Base-by-base conservation (phyloP, 2,329 filamentous ascomycete genomes). In the Zasmidium cellare region DNA sequence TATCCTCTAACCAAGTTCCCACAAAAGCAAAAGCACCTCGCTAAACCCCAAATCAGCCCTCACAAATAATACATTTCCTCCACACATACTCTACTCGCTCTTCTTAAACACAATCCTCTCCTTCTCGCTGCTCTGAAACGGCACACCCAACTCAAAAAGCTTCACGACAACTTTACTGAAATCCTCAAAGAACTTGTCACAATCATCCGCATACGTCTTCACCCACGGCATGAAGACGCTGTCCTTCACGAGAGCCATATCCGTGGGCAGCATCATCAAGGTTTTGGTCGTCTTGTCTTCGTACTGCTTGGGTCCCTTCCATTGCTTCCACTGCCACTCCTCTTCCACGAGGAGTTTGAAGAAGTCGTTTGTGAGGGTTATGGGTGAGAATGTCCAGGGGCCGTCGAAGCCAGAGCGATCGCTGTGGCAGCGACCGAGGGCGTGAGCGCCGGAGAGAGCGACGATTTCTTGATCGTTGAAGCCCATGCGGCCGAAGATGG, bases 381-480 rank as follows among this genome's bases (percentile, higher is more conserved):
- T 96, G 25, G 92, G 92, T 56, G 89, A 92, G 82, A 94, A 94
- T 66, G 90, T 91, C 92, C 92, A 96, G 55, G 92, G 91, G 1
- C 94, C 94, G 1, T 89, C 84, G 76, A 86, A 97, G 63, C 93
- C 93, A 63, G 87, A 91, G 73, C 93, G 91, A 77, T 94, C 89
- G 9, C 87, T 82, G 82, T 97, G 94, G 81, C 90, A 96, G 66
- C 92, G 90, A 62, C 92, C 92, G 38, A 96, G 84, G 53, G 91
- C 89, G 79, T 96, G 92, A 50, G 89, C 92, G 67, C 92, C 92
- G 22, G 83, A 82, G 53, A 97, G 84, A 25, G 93, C 94, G 47
- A 97, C 93, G 73, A 97, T 97, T 78, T 97, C 92, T 71, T 90
- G 90, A 79, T 99, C 93, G 76, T 94, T 89, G 84, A 97, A 97